phyloP scores from a whole-genome alignment of 1,139 yeast genomes.

The Citeromyces hawaiiensis region DNA sequence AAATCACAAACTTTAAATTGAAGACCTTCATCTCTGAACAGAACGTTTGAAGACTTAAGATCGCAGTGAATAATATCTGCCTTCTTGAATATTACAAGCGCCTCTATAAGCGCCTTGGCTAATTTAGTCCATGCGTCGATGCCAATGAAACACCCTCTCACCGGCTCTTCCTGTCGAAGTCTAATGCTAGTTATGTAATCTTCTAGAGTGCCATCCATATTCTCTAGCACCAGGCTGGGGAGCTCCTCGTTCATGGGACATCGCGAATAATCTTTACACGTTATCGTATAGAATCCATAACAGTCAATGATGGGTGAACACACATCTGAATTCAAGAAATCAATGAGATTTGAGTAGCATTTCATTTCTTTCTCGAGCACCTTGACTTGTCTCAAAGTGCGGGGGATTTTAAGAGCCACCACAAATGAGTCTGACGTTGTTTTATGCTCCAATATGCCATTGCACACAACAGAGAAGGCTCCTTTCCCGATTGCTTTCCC shows the following conservation, averaged over 20 bases:
- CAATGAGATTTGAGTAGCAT: constrained; percentile 11
- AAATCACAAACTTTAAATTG: constrained; percentile 22
- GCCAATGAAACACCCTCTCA: constrained; percentile 8
- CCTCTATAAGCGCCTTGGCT: constrained; percentile 12
- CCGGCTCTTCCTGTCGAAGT: neutral
- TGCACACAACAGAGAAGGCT: constrained; percentile 16
- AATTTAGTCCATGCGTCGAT: constrained; percentile 17
- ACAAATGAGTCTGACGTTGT: constrained; percentile 5
- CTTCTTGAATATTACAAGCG: constrained; percentile 12
- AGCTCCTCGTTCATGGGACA: constrained; percentile 11
- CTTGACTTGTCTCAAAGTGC: constrained; percentile 12
- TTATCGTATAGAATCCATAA: constrained; percentile 13
- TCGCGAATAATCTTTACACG: constrained; percentile 6
- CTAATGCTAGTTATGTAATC: constrained; percentile 7
- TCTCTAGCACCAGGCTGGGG: constrained; percentile 17
- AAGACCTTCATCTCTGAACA: constrained; percentile 8
- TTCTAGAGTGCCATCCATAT: constrained; percentile 13
- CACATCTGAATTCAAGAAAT: constrained; percentile 4
- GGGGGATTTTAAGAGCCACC: constrained; percentile 20
- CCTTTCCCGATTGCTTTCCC: constrained; percentile 15
- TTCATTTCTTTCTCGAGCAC: constrained; percentile 17
- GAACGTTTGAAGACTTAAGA: constrained; percentile 20
- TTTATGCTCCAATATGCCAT: constrained; percentile 3
- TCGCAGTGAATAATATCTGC: constrained; percentile 20
- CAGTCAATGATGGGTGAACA: constrained; percentile 11